phyloP scores from a whole-genome alignment of 768 basidiomycete genomes.

The Boletellus ananas region DNA sequence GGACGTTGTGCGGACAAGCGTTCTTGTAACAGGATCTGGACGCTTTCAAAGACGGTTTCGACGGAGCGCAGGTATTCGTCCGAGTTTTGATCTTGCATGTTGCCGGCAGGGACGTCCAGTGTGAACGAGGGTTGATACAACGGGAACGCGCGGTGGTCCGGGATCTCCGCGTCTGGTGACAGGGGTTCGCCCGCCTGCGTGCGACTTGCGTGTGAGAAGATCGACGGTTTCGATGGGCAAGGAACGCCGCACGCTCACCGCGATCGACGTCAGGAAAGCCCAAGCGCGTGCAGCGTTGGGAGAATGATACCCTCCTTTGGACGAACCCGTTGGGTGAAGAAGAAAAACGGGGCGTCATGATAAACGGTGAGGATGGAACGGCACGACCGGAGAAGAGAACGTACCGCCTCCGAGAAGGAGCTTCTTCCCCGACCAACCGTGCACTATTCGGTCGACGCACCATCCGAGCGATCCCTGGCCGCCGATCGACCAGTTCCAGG shows the following conservation, averaged over 20 bases:
- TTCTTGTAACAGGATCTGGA: conserved; percentile 24
- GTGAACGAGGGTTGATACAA: conserved; percentile 78
- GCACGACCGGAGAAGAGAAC: conserved; percentile 6
- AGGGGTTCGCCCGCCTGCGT: conserved; percentile 53
- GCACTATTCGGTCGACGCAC: conserved; percentile 52
- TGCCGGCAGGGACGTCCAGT: conserved; percentile 69
- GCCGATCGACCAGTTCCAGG: conserved; percentile 68
- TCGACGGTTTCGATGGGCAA: not conserved
- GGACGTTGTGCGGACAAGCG: conserved; percentile 7
- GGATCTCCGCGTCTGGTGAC: conserved; percentile 59
- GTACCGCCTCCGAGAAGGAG: conserved; percentile 75
- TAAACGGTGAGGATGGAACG: not conserved
- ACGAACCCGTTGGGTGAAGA: conserved; percentile 6
- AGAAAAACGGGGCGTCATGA: not conserved
- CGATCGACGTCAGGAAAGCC: conserved; percentile 75
- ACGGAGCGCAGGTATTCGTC: conserved; percentile 50
- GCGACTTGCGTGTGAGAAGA: not conserved
- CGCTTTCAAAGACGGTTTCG: conserved; percentile 37
- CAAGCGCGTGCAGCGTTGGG: conserved; percentile 85
- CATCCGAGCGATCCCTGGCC: conserved; percentile 63
- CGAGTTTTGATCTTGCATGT: conserved; percentile 71
- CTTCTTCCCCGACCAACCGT: conserved; percentile 56
- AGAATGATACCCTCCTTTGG: conserved; percentile 74
- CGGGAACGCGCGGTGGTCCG: conserved; percentile 71
- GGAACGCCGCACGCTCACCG: conserved; percentile 42